Conservation (phyloP, 2,329 filamentous ascomycete species). For the Penicillium italicum region DNA sequence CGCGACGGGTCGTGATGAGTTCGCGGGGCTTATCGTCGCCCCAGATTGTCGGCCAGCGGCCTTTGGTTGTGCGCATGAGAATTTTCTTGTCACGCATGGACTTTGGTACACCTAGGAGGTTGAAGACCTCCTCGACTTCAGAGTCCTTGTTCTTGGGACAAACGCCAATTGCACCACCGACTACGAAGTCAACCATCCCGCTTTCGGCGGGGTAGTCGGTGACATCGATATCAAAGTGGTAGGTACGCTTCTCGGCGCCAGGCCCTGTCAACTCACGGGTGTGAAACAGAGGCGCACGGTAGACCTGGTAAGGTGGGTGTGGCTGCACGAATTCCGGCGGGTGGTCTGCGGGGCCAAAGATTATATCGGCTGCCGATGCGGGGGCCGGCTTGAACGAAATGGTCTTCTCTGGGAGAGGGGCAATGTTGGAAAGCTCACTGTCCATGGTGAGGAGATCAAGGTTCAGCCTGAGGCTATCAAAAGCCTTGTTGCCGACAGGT, state of each 20-base stretch:
- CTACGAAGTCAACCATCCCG: slow-evolving; percentile 84
- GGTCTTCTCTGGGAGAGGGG: slow-evolving; percentile 70
- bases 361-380: slow-evolving; percentile 32
- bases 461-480: slow-evolving; percentile 71
- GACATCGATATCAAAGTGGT: slow-evolving; percentile 95
- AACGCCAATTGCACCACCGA: slow-evolving; percentile 91
- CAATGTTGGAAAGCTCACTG: slow-evolving; percentile 66
- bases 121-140: slow-evolving; percentile 78
- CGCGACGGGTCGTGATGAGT: slow-evolving; percentile 82
- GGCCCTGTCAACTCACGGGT: slow-evolving; percentile 80
- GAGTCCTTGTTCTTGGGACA: slow-evolving; percentile 78
- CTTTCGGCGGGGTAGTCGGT: slow-evolving; percentile 86
- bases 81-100: slow-evolving; percentile 82
- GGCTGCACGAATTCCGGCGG: slow-evolving; percentile 90
- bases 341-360: slow-evolving; percentile 50
- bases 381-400: slow-evolving; percentile 57
- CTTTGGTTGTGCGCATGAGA: slow-evolving; percentile 70
- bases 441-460: slow-evolving; percentile 68
- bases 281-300: slow-evolving; percentile 79
- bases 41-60: slow-evolving; percentile 97
- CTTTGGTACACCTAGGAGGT: slow-evolving; percentile 74
- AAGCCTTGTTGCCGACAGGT: slow-evolving; percentile 78
- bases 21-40: slow-evolving; percentile 81
- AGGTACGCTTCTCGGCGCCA: slow-evolving; percentile 93
- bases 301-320: slow-evolving; percentile 89